Percentiles rank a stretch among this genome's conserved stretches.
phyloP scores from a whole-genome alignment of 192 early-diverging fungal species.

The Backusella mclennaniae region DNA sequence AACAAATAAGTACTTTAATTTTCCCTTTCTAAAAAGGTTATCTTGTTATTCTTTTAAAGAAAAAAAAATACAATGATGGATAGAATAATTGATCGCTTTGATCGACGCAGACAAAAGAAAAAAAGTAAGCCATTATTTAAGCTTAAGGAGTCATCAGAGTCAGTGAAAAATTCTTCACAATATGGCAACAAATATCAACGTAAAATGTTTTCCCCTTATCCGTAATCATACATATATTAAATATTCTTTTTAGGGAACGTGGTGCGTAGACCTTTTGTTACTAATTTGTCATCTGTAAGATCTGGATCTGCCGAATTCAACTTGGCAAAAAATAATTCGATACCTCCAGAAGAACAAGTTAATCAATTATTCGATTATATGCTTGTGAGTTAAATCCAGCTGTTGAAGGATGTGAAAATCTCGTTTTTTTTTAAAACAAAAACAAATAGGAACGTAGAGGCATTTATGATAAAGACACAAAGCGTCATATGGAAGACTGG shows the following conservation, averaged over 20 bases:
- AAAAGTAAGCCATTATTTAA: background rate
- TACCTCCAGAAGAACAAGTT: constrained; percentile 43
- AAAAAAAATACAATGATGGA: background rate
- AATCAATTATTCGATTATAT: constrained; percentile 52
- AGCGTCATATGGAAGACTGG: constrained; percentile 41
- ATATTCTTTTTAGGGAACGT: background rate
- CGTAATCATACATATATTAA: background rate
- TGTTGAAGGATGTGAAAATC: background rate
- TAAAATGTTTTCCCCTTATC: background rate
- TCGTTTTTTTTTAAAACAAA: background rate
- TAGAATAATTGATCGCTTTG: background rate
- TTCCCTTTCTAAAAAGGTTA: background rate
- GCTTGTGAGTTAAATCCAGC: constrained; percentile 37
- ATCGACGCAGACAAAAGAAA: background rate
- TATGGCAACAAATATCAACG: background rate
- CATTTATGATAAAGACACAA: constrained; percentile 41
- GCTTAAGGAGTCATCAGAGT: background rate
- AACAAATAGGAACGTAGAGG: constrained; percentile 47
- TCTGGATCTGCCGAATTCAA: background rate
- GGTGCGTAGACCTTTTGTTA: background rate
- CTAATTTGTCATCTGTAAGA: background rate
- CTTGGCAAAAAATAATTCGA: background rate
- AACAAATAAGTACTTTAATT: background rate
- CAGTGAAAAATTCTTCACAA: background rate
- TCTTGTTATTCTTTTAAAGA: background rate